Base-by-base conservation (phyloP, 305 asterid species). In the Caryopteris hybrid region DNA sequence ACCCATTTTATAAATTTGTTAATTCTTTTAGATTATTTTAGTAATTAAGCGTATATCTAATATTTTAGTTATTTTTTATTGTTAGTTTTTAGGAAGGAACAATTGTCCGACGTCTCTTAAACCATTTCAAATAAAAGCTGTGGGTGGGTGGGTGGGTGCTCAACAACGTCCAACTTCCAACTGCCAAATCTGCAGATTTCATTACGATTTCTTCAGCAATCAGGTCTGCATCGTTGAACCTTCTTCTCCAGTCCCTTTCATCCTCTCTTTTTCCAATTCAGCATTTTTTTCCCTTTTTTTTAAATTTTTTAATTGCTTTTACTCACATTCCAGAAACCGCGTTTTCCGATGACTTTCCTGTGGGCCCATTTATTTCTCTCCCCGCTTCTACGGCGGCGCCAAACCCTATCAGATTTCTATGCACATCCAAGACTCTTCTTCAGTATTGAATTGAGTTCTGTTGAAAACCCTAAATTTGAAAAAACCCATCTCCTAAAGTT, bases 351-450 rank as follows among this genome's bases (percentile, higher is more conserved):
- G 67, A 55, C 54, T 72, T 64, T 69, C 51, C 4, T 18, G 38
- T 33, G 76, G 76, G 54, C 72, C 76, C 72, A 64, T 34, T 17
- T 17, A 47, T 33, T 14, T 41, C 60, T 14, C 16, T 46, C 52
- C 10, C 66, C 55, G 53, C 61, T 64, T 55, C 76, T 48, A 7
- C 76, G 52, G 63, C 76, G 66, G 61, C 67, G 65, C 70, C 67
- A 61, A 42, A 42, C 41, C 54, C 71, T 39, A 14, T 56, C 67
- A 3, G 5, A 41, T 39, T 70, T 41, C 64, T 18, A 17, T 46
- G 17, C 42, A 38, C 53, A 21, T 22, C 42, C 53, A 2, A 25
- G 11, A 3, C 36, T 6, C 41, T 38, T 25, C 17, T 61, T 6
- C 17, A 5, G 10, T 5, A 8, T 39, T 25, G 21, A n/a, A 7